Evolutionary conservation across 768 basidiomycete genomes (phyloP).

Genomic region (Boletus huronensis): DNA sequence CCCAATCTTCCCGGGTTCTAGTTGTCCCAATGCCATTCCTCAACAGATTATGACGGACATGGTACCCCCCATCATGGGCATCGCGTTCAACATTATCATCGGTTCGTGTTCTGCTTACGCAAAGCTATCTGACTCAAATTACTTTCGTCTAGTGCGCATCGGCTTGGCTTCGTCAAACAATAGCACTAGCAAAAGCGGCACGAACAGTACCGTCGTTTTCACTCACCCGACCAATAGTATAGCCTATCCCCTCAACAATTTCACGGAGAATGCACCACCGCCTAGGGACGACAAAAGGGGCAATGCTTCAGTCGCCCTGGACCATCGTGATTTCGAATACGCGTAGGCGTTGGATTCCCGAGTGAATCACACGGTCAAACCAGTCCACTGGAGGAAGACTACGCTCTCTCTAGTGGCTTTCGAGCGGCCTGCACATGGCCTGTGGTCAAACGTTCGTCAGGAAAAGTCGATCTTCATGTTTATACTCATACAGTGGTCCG

Average conservation of each 20-base stretch:
- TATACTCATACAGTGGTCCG: background rate
- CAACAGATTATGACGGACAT: slow-evolving; percentile 6
- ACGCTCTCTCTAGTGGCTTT: background rate
- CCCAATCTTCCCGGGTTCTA: background rate
- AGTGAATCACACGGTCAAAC: background rate
- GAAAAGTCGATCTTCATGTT: background rate
- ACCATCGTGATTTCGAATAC: background rate
- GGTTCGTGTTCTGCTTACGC: background rate
- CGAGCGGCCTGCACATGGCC: background rate
- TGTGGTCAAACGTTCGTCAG: background rate
- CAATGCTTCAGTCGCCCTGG: background rate
- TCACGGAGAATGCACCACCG: background rate
- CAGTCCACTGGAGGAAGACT: background rate
- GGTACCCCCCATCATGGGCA: slow-evolving; percentile 9
- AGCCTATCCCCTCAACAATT: background rate
- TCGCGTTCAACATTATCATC: slow-evolving; percentile 8
- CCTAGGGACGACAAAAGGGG: background rate
- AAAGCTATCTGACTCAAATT: background rate
- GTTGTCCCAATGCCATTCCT: background rate
- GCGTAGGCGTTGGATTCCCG: background rate
- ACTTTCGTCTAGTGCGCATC: background rate
- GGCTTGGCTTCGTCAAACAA: background rate
- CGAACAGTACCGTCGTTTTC: background rate
- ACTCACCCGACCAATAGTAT: too few species aligned
- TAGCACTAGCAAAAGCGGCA: background rate